Evolutionary conservation across 139 green algal genomes (phyloP).

Genomic region (Volvox reticuliferus): DNA sequence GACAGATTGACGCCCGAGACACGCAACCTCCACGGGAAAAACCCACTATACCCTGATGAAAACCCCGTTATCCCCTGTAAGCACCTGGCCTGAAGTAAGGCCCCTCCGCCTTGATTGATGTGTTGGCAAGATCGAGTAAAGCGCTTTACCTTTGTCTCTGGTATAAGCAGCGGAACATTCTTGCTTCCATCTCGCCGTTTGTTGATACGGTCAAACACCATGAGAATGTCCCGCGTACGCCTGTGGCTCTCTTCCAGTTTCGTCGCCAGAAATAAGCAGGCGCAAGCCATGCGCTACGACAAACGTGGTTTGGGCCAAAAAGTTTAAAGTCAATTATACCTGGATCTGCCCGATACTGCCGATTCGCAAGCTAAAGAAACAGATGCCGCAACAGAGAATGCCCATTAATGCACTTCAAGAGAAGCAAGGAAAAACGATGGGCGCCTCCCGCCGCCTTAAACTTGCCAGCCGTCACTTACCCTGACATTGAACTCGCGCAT

Average conservation of each 20-base stretch:
- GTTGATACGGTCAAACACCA: slow-evolving; percentile 84
- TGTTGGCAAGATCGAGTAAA: not conserved
- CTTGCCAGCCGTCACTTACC: slow-evolving; percentile 60
- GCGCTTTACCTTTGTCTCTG: slow-evolving; percentile 28
- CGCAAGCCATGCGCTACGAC: slow-evolving; percentile 76
- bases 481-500: slow-evolving; percentile 87
- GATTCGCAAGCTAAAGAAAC: not conserved
- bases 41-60: no score
- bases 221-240: slow-evolving; percentile 70
- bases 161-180: slow-evolving; percentile 59
- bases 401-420: no score
- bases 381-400: not conserved
- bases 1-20: no score
- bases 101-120: no score
- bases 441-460: not conserved
- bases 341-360: not conserved
- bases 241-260: slow-evolving; percentile 92
- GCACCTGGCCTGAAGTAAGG: no score
- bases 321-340: not conserved
- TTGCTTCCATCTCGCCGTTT: slow-evolving; percentile 64
- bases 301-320: not conserved
- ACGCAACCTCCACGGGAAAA: no score
- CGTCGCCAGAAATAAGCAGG: slow-evolving; percentile 81
- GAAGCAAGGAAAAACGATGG: no score
- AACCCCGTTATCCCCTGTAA: no score